These are phyloP conservation scores for Emergomyces pasteurianus DNA, from an alignment of 2,329 filamentous ascomycete genomes.

Conservation along the genomic window DNA sequence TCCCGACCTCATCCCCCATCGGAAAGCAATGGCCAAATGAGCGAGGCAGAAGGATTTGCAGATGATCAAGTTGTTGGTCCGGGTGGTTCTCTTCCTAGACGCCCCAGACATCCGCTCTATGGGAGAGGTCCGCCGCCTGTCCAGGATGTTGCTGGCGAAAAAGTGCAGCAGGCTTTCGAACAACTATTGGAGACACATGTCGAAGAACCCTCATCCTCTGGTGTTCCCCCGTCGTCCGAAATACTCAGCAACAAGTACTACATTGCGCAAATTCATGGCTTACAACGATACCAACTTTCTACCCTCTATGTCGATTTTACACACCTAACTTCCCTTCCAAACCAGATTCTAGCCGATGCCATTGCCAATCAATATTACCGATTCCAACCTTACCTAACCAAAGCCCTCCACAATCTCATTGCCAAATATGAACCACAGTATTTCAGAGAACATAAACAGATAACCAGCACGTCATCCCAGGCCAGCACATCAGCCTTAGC, in stretches of 20 bases:
- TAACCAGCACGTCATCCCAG: constrained; percentile 55
- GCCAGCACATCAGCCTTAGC: constrained; percentile 54
- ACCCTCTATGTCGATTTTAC: constrained; percentile 59
- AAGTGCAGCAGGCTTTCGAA: constrained; percentile 51
- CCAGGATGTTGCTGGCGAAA: constrained; percentile 49
- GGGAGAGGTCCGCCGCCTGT: constrained; percentile 45
- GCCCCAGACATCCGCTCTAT: constrained; percentile 38
- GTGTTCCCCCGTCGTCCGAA: constrained; percentile 41
- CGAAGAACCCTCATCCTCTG: constrained; percentile 46
- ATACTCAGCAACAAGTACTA: constrained; percentile 53
- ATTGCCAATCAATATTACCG: constrained; percentile 89
- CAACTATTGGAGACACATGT: constrained; percentile 50
- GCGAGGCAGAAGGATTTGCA: constrained; percentile 47
- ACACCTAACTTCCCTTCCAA: constrained; percentile 65
- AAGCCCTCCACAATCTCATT: constrained; percentile 83
- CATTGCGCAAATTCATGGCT: constrained; percentile 52
- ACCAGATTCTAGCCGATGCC: constrained; percentile 71
- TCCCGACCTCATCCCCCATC: constrained; percentile 43
- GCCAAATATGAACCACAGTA: constrained; percentile 90
- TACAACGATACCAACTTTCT: constrained; percentile 49
- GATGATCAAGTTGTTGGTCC: constrained; percentile 51
- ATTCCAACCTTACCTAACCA: constrained; percentile 81
- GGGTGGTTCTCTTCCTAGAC: constrained; percentile 36
- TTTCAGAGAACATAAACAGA: constrained; percentile 83
- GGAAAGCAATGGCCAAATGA: constrained; percentile 39